Conservation (phyloP, 2,329 filamentous ascomycete genomes). For the Apiospora marii region DNA sequence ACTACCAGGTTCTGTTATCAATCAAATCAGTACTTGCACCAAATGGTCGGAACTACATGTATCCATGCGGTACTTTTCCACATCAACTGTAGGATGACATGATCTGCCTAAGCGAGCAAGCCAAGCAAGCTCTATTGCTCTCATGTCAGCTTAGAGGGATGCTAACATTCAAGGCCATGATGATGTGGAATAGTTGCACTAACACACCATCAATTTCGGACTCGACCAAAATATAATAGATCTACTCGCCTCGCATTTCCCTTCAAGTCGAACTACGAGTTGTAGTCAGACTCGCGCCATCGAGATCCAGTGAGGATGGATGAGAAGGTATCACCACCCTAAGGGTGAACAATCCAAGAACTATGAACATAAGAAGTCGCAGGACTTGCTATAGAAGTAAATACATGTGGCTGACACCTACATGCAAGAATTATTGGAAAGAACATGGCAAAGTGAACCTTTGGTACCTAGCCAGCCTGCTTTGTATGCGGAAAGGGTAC, state of each 20-base stretch:
- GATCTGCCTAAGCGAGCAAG: not conserved
- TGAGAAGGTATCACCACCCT: not conserved
- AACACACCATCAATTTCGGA: not conserved
- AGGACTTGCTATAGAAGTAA: not conserved
- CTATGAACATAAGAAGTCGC: not conserved
- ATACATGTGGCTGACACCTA: not conserved
- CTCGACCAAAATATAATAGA: not conserved
- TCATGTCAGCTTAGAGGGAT: not conserved
- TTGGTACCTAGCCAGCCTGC: not conserved
- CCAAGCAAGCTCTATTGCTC: not conserved
- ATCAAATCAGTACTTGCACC: not conserved
- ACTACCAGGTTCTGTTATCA: constrained; percentile 4
- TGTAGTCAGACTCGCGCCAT: not conserved
- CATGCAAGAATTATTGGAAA: not conserved
- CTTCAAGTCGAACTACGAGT: not conserved
- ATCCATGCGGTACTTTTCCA: not conserved
- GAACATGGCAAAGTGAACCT: not conserved
- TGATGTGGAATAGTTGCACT: not conserved
- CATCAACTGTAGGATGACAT: not conserved
- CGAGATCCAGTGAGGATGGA: not conserved
- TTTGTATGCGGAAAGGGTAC: not conserved
- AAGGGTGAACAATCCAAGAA: not conserved
- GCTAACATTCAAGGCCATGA: not conserved
- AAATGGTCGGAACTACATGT: not conserved
- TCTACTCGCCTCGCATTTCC: not conserved